Conservation (phyloP, 2,329 filamentous ascomycete species). For the Rachicladosporium sp. region DNA sequence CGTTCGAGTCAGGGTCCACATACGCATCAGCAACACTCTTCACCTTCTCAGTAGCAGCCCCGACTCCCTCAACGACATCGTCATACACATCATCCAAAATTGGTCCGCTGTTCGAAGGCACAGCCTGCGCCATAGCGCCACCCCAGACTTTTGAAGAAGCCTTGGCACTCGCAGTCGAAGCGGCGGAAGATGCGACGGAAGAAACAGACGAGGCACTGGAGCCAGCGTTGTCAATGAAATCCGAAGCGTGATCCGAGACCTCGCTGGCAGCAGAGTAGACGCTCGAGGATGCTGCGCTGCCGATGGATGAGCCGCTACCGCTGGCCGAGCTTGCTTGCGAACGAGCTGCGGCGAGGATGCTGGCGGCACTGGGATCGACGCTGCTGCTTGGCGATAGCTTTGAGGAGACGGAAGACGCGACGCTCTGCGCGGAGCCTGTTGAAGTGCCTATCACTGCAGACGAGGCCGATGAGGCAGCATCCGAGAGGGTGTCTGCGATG, state of each 20-base stretch:
- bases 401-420: slow-evolving; percentile 19
- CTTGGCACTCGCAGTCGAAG: slow-evolving; percentile 4
- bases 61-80: slow-evolving; percentile 18
- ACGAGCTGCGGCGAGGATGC: slow-evolving; percentile 22
- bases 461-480: slow-evolving; percentile 9
- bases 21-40: too few species aligned
- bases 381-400: slow-evolving; percentile 1
- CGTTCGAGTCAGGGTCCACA: too few species aligned
- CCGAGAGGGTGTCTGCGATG: slow-evolving; percentile 3
- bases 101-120: slow-evolving; percentile 35
- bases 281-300: slow-evolving; percentile 10
- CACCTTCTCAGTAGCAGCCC: too few species aligned
- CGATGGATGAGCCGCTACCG: slow-evolving; percentile 8
- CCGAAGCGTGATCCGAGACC: slow-evolving; percentile 13
- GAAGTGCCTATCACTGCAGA: slow-evolving; percentile 12
- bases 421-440: slow-evolving; percentile 13
- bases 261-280: slow-evolving; percentile 17
- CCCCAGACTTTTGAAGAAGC: slow-evolving; percentile 37
- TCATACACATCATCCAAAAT: slow-evolving; percentile 37
- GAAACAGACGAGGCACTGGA: slow-evolving; percentile 10
- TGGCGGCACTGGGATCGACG: slow-evolving; percentile 20
- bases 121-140: slow-evolving; percentile 40
- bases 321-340: slow-evolving; percentile 20
- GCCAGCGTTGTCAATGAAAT: slow-evolving; percentile 10
- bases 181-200: too few species aligned